Evolutionary conservation across 768 basidiomycete species (phyloP), one percentile per base, ranked within the genome.

Genomic region (Lanmaoa pseudosensibilis): DNA sequence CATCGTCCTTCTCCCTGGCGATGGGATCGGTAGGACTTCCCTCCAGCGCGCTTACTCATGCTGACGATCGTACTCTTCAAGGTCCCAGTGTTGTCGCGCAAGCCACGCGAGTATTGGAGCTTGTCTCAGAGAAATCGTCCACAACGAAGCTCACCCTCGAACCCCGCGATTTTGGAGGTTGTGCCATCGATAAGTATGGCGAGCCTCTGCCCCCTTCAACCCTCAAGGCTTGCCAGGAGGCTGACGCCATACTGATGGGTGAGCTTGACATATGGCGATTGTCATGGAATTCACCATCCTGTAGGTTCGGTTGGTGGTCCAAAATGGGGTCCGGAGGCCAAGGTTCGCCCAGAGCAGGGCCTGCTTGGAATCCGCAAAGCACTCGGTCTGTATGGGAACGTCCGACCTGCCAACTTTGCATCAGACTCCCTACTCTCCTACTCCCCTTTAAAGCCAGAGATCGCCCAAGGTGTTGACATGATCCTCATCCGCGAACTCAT

Each of bases 161-260:
- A 66, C 72, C 79, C 25, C 84, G 92, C 68, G 78, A 85, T 50
- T 97, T 98, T 69, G 97, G 97, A 44, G 97, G 97, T 54, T 85
- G 83, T 65, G 94, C 95, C 2, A 97, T 99, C 68, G 97, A 98
- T 70, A 83, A 84, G 55, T 71, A 80, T 45, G 92, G 93, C n/a
- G 85, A 90, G 52, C 86, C 97, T 46, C 75, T 98, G 1, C 94
- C 97, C 2, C 80, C 85, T 7, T 79, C 85, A 5, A 98, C 97
- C 2, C 76, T 98, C 54, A 80, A 88, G 58, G 94, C 94, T 19
- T 98, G 95, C 75, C 80, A 91, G 69, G 83, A 87, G 67, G 95
- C 96, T 5, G 96, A 98, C 75, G 97, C 96, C 16, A 92, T 99
- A 62, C 78, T 99, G 32, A 86, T 99, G 84, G 97, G 97, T 94